Conservation (phyloP, 2,329 filamentous ascomycete genomes). For the Hypoxylon rubiginosum region DNA sequence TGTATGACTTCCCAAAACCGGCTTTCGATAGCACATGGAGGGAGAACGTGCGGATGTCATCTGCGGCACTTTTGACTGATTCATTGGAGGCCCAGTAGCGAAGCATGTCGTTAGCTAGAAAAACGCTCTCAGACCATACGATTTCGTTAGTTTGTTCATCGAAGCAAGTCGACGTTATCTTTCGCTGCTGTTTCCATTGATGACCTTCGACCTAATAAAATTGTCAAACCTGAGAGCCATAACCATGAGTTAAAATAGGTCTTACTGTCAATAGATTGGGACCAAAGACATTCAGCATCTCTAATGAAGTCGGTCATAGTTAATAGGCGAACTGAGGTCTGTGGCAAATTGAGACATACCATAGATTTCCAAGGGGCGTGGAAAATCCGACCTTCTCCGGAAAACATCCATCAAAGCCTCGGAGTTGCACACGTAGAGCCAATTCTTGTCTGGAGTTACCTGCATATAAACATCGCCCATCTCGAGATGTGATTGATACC, state of each 20-base stretch:
- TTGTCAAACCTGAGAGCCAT: too few relatives aligned
- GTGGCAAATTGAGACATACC: not conserved
- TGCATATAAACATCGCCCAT: constrained; percentile 45
- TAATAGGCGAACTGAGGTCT: not conserved
- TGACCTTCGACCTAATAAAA: constrained; percentile 11
- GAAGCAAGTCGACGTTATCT: constrained; percentile 19
- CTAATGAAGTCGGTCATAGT: not conserved
- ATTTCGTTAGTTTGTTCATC: constrained; percentile 28
- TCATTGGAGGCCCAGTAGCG: constrained; percentile 26
- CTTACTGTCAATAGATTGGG: constrained; percentile 2
- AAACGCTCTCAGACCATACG: constrained; percentile 32
- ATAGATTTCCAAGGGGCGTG: constrained; percentile 1
- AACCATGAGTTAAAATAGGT: not conserved
- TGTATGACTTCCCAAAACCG: constrained; percentile 33
- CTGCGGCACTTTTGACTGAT: constrained; percentile 3
- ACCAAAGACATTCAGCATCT: constrained; percentile 6
- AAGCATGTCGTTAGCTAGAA: constrained; percentile 21
- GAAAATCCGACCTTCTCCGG: constrained; percentile 24
- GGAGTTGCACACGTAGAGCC: constrained; percentile 29
- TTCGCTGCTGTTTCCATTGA: constrained; percentile 33
- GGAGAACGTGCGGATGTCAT: constrained; percentile 31
- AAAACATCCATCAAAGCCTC: constrained; percentile 23
- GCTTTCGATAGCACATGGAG: constrained; percentile 28
- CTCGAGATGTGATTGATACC: constrained; percentile 43
- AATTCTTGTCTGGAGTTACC: constrained; percentile 30